These are phyloP conservation scores for Amanita phalloides DNA, from an alignment of 768 basidiomycete genomes.

Conservation along the genomic window DNA sequence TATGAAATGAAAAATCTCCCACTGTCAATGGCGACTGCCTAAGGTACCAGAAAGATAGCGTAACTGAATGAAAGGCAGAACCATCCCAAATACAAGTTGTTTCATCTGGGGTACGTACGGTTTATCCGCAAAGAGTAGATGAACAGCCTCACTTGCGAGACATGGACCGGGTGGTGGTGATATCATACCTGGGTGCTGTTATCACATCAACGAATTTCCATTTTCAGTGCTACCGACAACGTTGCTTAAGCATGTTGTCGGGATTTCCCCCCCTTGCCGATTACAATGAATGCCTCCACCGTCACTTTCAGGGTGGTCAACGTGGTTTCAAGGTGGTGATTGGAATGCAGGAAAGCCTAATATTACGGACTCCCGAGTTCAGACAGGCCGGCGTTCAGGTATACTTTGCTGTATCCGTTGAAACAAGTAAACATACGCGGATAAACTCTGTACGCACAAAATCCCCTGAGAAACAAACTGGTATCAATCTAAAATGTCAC, in stretches of 20 bases:
- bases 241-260: not conserved
- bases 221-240: conserved; percentile 1
- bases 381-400: not conserved
- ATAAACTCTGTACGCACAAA: no score
- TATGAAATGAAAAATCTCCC: not conserved
- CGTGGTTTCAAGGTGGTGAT: not conserved
- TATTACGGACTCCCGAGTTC: not conserved
- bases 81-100: no score
- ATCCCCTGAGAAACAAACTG: no score
- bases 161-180: no score
- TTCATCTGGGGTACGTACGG: no score
- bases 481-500: no score
- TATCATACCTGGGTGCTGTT: not conserved
- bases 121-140: no score
- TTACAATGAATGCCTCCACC: not conserved
- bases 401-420: not conserved
- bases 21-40: not conserved
- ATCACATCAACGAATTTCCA: not conserved
- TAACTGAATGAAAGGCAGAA: not conserved
- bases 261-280: not conserved
- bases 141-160: no score
- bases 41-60: not conserved
- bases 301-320: not conserved
- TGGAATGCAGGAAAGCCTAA: not conserved
- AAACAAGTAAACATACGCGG: no score